Evolutionary conservation across 2,329 filamentous ascomycete species (phyloP).

Genomic region (Aspergillus novoparasiticus): DNA sequence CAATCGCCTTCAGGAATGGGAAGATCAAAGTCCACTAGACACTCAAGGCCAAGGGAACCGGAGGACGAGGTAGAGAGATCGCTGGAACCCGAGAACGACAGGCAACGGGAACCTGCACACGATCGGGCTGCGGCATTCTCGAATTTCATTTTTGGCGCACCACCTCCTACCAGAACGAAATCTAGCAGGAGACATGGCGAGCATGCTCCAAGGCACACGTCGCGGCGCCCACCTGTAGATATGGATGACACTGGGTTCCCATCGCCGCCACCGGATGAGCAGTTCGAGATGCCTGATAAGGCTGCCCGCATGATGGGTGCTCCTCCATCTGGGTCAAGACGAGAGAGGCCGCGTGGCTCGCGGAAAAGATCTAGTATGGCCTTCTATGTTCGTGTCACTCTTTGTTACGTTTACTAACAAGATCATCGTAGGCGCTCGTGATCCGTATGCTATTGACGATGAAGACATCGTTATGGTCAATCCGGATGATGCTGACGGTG

Average conservation of each 20-base stretch:
- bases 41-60: slow-evolving; percentile 61
- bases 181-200: slow-evolving; percentile 65
- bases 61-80: slow-evolving; percentile 65
- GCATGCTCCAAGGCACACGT: slow-evolving; percentile 56
- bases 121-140: slow-evolving; percentile 61
- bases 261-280: slow-evolving; percentile 73
- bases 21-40: slow-evolving; percentile 59
- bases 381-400: background rate
- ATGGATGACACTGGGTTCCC: slow-evolving; percentile 63
- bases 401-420: slow-evolving; percentile 6
- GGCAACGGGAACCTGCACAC: slow-evolving; percentile 56
- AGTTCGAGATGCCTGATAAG: slow-evolving; percentile 68
- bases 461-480: slow-evolving; percentile 65
- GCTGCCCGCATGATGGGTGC: slow-evolving; percentile 76
- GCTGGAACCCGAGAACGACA: slow-evolving; percentile 72
- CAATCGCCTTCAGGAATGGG: slow-evolving; percentile 47
- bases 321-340: slow-evolving; percentile 47
- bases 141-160: slow-evolving; percentile 67
- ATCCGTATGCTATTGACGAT: slow-evolving; percentile 66
- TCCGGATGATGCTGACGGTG: slow-evolving; percentile 43
- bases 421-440: slow-evolving; percentile 38
- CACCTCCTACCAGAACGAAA: slow-evolving; percentile 62
- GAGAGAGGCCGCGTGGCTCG: slow-evolving; percentile 53
- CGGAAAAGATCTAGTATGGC: slow-evolving; percentile 49
- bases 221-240: slow-evolving; percentile 70